phyloP scores from a whole-genome alignment of 1,284 basidiomycete species.

The Thecaphora thlaspeos region DNA sequence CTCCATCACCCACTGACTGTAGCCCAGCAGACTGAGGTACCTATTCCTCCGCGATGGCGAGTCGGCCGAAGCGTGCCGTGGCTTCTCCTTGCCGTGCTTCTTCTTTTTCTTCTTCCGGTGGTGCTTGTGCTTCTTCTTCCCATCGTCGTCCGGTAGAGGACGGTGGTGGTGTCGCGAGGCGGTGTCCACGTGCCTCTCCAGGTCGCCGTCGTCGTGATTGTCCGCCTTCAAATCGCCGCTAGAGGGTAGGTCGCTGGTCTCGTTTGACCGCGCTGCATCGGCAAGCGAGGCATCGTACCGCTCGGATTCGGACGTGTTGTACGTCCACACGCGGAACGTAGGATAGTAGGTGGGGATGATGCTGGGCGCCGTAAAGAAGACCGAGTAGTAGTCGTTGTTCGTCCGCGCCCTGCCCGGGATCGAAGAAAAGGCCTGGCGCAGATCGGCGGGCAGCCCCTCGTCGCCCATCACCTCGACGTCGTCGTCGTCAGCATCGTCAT shows the following conservation, averaged over 20 bases:
- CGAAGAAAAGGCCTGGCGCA: slow-evolving; percentile 51
- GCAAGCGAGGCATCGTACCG: slow-evolving; percentile 1
- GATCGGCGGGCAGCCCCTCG: slow-evolving; percentile 32
- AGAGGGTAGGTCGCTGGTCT: slow-evolving; percentile 4
- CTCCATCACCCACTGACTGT: slow-evolving; percentile 76
- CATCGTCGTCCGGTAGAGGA: slow-evolving; percentile 47
- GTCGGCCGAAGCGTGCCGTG: slow-evolving; percentile 66
- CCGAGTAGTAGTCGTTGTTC: slow-evolving; percentile 44
- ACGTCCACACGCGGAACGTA: slow-evolving; percentile 73
- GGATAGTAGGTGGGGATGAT: slow-evolving; percentile 88
- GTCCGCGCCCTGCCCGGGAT: slow-evolving; percentile 44
- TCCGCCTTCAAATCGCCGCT: slow-evolving; percentile 17
- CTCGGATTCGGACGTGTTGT: slow-evolving; percentile 49
- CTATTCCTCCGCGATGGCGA: slow-evolving; percentile 73
- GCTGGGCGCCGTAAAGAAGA: slow-evolving; percentile 47
- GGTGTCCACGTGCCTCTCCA: slow-evolving; percentile 10
- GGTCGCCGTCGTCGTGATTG: slow-evolving; percentile 41
- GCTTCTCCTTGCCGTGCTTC: slow-evolving; percentile 64
- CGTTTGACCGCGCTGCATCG: slow-evolving; percentile 44
- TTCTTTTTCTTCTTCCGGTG: slow-evolving; percentile 59
- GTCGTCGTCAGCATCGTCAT: neutral
- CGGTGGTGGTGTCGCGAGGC: slow-evolving; percentile 31
- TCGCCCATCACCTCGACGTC: slow-evolving; percentile 1
- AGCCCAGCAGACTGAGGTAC: slow-evolving; percentile 73
- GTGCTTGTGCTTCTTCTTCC: slow-evolving; percentile 62